A percentile compares a stretch with the other conserved stretches of the same genome.
phyloP scores from a whole-genome alignment of 257 asterid species.

The Primulina huaijiensis region DNA sequence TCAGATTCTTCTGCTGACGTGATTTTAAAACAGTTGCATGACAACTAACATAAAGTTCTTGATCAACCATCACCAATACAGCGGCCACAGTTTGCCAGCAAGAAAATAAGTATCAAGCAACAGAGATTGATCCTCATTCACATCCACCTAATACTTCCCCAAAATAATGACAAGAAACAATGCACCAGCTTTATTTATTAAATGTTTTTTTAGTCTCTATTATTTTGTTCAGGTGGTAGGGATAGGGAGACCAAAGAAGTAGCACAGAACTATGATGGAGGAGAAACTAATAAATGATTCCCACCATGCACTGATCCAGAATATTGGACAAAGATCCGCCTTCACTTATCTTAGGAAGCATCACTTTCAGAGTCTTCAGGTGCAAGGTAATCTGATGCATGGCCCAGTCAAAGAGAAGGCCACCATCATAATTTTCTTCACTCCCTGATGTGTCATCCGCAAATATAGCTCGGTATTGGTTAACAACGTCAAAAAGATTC shows the following conservation, averaged over 20 bases:
- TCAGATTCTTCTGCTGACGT: too few relatives aligned
- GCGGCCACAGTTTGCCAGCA: not conserved
- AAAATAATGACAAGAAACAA: not conserved
- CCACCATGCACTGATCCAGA: constrained; percentile 96
- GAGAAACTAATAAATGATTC: constrained; percentile 31
- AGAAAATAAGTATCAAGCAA: constrained; percentile 1
- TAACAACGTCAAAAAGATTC: constrained; percentile 96
- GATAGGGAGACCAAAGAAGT: not conserved
- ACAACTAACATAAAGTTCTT: constrained; percentile 7
- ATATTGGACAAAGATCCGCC: constrained; percentile 94
- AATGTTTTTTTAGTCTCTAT: not conserved
- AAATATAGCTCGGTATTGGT: constrained; percentile 95
- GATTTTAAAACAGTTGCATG: not conserved
- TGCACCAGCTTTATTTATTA: not conserved
- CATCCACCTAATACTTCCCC: constrained; percentile 9
- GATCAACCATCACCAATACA: not conserved
- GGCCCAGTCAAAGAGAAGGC: constrained; percentile 98
- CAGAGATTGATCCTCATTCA: constrained; percentile 6
- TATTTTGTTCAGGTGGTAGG: not conserved
- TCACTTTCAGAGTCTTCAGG: constrained; percentile 73
- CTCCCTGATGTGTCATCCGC: constrained; percentile 91
- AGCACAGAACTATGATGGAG: not conserved
- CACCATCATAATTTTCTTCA: constrained; percentile 96
- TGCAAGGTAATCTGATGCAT: constrained; percentile 91
- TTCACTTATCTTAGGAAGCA: constrained; percentile 95